Conservation (phyloP, 768 basidiomycete species). For the Udeniomyces megalosporus region DNA sequence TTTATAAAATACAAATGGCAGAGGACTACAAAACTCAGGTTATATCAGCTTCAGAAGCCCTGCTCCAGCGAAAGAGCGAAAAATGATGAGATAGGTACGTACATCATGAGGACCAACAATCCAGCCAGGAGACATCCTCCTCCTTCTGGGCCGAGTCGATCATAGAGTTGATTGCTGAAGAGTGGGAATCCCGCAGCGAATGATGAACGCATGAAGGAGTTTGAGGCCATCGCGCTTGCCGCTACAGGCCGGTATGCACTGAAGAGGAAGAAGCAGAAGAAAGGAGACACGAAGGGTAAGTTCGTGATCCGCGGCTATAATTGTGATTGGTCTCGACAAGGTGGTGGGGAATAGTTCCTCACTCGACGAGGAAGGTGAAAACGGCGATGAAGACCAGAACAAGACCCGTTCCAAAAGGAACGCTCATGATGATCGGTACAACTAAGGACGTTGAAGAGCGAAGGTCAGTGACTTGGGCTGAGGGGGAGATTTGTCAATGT, state of each 20-base stretch:
- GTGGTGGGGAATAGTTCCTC: not conserved
- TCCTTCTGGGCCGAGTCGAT: constrained; percentile 47
- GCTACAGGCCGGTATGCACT: constrained; percentile 28
- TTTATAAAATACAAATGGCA: too few relatives aligned
- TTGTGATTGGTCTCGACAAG: not conserved
- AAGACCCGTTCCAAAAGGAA: constrained; percentile 35
- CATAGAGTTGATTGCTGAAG: constrained; percentile 37
- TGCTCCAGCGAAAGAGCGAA: too few relatives aligned
- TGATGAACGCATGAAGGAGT: constrained; percentile 37
- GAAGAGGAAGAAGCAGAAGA: not conserved
- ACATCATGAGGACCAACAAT: constrained; percentile 44
- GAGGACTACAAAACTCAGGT: too few relatives aligned
- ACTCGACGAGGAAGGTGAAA: constrained; percentile 44
- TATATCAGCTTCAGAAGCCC: too few relatives aligned
- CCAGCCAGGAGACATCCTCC: constrained; percentile 58
- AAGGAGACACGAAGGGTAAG: not conserved
- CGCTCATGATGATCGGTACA: constrained; percentile 10
- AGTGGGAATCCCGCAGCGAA: constrained; percentile 33
- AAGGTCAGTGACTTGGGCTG: too few relatives aligned
- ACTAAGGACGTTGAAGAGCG: not conserved
- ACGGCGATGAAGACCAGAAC: constrained; percentile 23
- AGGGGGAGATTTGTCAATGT: too few relatives aligned
- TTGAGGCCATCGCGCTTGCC: constrained; percentile 45
- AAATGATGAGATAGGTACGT: too few relatives aligned
- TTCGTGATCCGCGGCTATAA: too few relatives aligned